Conservation (phyloP, 495 filamentous ascomycete genomes). For the Endocarpon pusillum region DNA sequence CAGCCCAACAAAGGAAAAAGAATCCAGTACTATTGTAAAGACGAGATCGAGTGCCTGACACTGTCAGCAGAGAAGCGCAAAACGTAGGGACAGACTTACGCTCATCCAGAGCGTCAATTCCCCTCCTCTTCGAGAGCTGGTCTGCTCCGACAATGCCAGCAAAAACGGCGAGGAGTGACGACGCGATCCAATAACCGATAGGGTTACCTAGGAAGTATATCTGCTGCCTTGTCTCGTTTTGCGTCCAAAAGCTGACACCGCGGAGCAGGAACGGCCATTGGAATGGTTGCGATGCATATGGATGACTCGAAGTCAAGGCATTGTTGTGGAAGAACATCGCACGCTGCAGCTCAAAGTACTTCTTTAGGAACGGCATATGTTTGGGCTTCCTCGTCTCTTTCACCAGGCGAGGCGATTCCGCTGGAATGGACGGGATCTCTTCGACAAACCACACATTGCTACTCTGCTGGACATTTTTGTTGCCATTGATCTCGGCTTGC, state of each 20-base stretch:
- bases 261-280: slow-evolving; percentile 95
- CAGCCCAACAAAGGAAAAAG: slow-evolving; percentile 81
- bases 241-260: slow-evolving; percentile 98
- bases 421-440: slow-evolving; percentile 63
- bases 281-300: slow-evolving; percentile 86
- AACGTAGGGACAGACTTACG: slow-evolving; percentile 39
- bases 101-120: slow-evolving; percentile 81
- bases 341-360: slow-evolving; percentile 91
- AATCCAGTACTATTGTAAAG: slow-evolving; percentile 97
- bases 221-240: slow-evolving; percentile 88
- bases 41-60: slow-evolving; percentile 69
- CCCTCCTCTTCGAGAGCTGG: slow-evolving; percentile 79
- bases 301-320: slow-evolving; percentile 88
- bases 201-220: slow-evolving; percentile 99
- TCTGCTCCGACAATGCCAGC: slow-evolving; percentile 84
- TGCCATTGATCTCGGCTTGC: slow-evolving; percentile 97
- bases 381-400: slow-evolving; percentile 65
- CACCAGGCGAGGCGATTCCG: slow-evolving; percentile 46
- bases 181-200: slow-evolving; percentile 92
- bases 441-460: slow-evolving; percentile 94
- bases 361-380: slow-evolving; percentile 69
- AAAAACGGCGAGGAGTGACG: slow-evolving; percentile 81
- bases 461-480: slow-evolving; percentile 81
- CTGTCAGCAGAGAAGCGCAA: slow-evolving; percentile 18
- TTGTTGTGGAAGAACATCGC: slow-evolving; percentile 99